phyloP scores from a whole-genome alignment of 225 moss, liverwort and hornwort species.

The Rhytidiadelphus loreus region DNA sequence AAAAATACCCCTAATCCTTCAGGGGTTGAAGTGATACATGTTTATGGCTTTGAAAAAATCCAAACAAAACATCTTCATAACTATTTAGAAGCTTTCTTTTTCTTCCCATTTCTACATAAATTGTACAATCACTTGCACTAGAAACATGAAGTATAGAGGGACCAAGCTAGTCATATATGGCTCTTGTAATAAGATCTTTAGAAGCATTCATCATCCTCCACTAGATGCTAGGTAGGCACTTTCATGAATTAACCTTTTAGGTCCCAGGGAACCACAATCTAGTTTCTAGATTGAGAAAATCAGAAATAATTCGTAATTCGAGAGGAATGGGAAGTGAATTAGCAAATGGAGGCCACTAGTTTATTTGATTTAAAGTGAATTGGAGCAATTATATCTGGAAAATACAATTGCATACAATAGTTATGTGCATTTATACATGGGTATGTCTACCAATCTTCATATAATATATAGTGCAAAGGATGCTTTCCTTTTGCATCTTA shows the following conservation, averaged over 20 bases:
- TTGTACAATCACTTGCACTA: no score
- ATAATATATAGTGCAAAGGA: background rate
- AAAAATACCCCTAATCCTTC: background rate
- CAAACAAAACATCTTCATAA: no score
- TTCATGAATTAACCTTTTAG: fast-evolving
- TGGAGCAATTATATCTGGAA: background rate
- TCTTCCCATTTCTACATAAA: fast-evolving
- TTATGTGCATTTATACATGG: fast-evolving
- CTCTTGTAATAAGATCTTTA: background rate
- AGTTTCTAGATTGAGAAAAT: background rate
- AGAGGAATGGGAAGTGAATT: background rate
- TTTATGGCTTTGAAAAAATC: background rate
- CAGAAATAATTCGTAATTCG: fast-evolving
- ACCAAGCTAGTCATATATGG: background rate
- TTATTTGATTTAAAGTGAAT: background rate
- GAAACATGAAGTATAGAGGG: background rate
- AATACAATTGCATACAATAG: background rate
- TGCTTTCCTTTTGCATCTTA: fast-evolving
- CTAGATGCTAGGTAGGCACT: fast-evolving
- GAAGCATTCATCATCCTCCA: no score
- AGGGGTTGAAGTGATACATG: fast-evolving
- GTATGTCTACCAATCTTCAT: background rate
- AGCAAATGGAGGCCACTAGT: background rate
- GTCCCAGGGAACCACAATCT: background rate
- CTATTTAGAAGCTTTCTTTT: background rate